A percentile compares a stretch with the other conserved stretches of the same genome.
phyloP scores from a whole-genome alignment of 108 stramenopile species.

The Fistulifera pelliculosa region DNA sequence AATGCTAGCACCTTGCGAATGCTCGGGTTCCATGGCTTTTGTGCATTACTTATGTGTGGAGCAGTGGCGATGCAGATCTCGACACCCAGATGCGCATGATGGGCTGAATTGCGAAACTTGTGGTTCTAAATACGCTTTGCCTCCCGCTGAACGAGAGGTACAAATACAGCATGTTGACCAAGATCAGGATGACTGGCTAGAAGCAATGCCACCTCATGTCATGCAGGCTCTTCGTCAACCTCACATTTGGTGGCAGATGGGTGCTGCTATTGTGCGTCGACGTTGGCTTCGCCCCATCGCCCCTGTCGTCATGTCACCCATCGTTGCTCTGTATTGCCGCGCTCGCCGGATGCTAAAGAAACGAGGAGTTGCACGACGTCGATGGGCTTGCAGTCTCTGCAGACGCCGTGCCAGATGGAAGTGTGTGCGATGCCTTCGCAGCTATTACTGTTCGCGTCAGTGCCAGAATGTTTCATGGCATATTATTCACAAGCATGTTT shows the following conservation, averaged over 20 bases:
- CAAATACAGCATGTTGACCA: conserved; percentile 16
- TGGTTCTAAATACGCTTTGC: conserved; percentile 65
- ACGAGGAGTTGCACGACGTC: conserved; percentile 70
- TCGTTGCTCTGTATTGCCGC: conserved; percentile 78
- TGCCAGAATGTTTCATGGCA: conserved; percentile 93
- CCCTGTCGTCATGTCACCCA: conserved; percentile 66
- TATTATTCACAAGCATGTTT: conserved; percentile 88
- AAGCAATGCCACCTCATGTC: conserved; percentile 89
- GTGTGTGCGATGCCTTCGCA: conserved; percentile 83
- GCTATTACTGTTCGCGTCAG: conserved; percentile 84
- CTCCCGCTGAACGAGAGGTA: conserved; percentile 69
- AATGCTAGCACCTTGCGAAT: conserved; percentile 79
- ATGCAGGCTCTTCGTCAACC: conserved; percentile 72
- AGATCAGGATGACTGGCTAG: conserved; percentile 71
- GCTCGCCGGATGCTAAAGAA: conserved; percentile 79
- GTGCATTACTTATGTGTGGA: conserved; percentile 86
- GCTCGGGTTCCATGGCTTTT: conserved; percentile 87
- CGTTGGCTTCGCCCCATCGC: conserved; percentile 71
- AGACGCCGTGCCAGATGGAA: conserved; percentile 83
- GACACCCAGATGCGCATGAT: conserved; percentile 67
- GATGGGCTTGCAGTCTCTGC: conserved; percentile 89
- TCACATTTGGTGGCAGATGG: conserved; percentile 79
- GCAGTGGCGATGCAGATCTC: conserved; percentile 83
- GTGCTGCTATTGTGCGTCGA: conserved; percentile 57
- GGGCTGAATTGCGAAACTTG: conserved; percentile 82